Evolutionary conservation across 169 alveolate genomes (phyloP).

Genomic region (Eimeria nieschulzi): DNA sequence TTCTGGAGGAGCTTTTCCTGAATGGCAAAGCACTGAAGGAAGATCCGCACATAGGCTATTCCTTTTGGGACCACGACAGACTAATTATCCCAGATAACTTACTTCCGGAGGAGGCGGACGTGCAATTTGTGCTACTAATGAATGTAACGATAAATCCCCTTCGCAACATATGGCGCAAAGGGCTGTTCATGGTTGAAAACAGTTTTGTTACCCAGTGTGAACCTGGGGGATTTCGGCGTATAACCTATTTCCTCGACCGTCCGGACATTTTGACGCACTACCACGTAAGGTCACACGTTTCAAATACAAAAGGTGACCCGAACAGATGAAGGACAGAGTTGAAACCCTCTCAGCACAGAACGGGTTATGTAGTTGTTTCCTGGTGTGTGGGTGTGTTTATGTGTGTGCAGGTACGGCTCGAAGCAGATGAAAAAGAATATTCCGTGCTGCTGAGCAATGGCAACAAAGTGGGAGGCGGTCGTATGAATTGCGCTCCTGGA

Average conservation of each 20-base stretch:
- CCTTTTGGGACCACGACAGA: conserved; percentile 35
- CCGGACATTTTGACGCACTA: conserved; percentile 91
- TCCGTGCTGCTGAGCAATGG: conserved; percentile 91
- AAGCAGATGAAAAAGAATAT: conserved; percentile 88
- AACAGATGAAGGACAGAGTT: background rate
- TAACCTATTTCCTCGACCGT: conserved; percentile 90
- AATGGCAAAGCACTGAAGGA: conserved; percentile 82
- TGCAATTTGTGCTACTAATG: conserved; percentile 75
- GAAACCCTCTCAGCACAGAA: background rate
- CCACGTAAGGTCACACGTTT: conserved; percentile 67
- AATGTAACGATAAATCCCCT: conserved; percentile 75
- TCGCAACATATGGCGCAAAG: conserved; percentile 64
- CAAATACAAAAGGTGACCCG: background rate
- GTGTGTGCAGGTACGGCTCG: conserved; percentile 81
- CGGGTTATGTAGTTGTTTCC: conserved; percentile 74
- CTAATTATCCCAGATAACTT: conserved; percentile 67
- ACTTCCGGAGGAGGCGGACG: conserved; percentile 67
- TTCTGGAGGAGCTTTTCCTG: conserved; percentile 81
- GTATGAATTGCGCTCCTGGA: conserved; percentile 73
- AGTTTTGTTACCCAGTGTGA: conserved; percentile 92
- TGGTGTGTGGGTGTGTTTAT: conserved; percentile 85
- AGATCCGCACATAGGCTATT: background rate
- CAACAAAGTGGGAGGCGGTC: conserved; percentile 85
- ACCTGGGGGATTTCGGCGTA: conserved; percentile 91
- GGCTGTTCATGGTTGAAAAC: conserved; percentile 86